Percentiles rank a stretch among this genome's conserved stretches.
phyloP scores from a whole-genome alignment of 179 eudicot genomes.

The Beta lomatogona region DNA sequence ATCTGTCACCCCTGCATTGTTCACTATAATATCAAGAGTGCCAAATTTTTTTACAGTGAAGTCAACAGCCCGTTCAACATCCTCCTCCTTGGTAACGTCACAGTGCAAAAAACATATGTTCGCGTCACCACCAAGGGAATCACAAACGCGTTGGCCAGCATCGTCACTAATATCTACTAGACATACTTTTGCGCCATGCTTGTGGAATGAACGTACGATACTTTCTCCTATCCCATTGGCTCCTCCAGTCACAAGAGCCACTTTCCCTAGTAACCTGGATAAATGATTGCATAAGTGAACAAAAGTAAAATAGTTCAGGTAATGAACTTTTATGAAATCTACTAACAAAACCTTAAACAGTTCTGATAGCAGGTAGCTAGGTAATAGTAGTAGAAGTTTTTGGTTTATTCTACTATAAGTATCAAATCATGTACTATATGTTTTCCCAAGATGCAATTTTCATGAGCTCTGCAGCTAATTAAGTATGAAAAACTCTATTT shows the following conservation, averaged over 20 bases:
- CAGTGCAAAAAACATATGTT: conserved; percentile 53
- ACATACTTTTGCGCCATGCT: conserved; percentile 84
- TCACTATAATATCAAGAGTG: conserved; percentile 77
- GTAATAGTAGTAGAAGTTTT: no score
- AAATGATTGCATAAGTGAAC: no score
- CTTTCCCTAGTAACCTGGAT: conserved; percentile 74
- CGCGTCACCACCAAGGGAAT: conserved; percentile 45
- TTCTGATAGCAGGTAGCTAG: no score
- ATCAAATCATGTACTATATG: no score
- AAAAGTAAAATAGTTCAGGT: no score
- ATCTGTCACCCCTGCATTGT: conserved; percentile 78
- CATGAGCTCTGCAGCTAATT: no score
- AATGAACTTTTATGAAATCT: no score
- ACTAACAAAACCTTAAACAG: no score
- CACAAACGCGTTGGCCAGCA: conserved; percentile 52
- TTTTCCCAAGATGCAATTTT: no score
- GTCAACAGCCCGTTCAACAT: conserved; percentile 65
- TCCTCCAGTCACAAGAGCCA: conserved; percentile 89
- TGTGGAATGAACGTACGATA: conserved; percentile 77
- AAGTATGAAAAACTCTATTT: no score
- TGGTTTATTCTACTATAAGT: no score
- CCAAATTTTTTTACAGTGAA: conserved; percentile 61
- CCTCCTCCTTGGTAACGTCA: conserved; percentile 72
- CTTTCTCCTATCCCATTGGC: conserved; percentile 89
- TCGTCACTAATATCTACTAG: conserved; percentile 64